Percentiles rank a stretch among this genome's conserved stretches.
Conservation (phyloP, 352 stramenopile genomes). For the Peronospora destructor region DNA sequence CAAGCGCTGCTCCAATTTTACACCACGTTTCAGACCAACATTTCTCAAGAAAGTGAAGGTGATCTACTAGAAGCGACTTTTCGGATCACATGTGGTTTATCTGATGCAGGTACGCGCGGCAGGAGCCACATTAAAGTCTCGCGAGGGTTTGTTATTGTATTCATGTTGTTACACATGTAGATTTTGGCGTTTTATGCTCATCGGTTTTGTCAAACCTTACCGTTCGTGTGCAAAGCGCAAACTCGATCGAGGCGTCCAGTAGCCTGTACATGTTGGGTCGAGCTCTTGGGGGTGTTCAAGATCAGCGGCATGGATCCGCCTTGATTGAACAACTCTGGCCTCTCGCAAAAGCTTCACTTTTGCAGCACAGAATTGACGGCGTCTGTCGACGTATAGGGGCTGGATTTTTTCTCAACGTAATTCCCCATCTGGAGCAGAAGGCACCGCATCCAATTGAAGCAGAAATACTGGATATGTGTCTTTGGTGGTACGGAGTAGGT, state of each 20-base stretch:
- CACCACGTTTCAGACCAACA: slow-evolving; percentile 10
- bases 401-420: slow-evolving; percentile 48
- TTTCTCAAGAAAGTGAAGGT: slow-evolving; percentile 23
- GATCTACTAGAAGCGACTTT: slow-evolving; percentile 68
- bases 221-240: slow-evolving; percentile 26
- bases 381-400: slow-evolving; percentile 30
- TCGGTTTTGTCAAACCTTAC: slow-evolving; percentile 34
- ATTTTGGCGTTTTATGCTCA: slow-evolving; percentile 50
- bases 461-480: slow-evolving; percentile 35
- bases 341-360: slow-evolving; percentile 32
- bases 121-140: background rate
- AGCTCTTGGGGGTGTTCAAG: slow-evolving; percentile 44
- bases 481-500: slow-evolving; percentile 42
- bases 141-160: slow-evolving; percentile 2
- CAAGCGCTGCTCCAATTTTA: slow-evolving; percentile 26
- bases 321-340: slow-evolving; percentile 50
- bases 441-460: slow-evolving; percentile 23
- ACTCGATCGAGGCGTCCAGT: slow-evolving; percentile 20
- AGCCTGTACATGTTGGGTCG: slow-evolving; percentile 45
- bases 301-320: slow-evolving; percentile 18
- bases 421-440: slow-evolving; percentile 20
- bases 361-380: slow-evolving; percentile 22
- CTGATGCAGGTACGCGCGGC: slow-evolving; percentile 34
- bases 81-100: slow-evolving; percentile 36
- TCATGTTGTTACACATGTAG: slow-evolving; percentile 18